Evolutionary conservation across 352 stramenopile genomes (phyloP), one percentile per base, ranked within the genome.

Genomic region (Globisporangium cederbergense): DNA sequence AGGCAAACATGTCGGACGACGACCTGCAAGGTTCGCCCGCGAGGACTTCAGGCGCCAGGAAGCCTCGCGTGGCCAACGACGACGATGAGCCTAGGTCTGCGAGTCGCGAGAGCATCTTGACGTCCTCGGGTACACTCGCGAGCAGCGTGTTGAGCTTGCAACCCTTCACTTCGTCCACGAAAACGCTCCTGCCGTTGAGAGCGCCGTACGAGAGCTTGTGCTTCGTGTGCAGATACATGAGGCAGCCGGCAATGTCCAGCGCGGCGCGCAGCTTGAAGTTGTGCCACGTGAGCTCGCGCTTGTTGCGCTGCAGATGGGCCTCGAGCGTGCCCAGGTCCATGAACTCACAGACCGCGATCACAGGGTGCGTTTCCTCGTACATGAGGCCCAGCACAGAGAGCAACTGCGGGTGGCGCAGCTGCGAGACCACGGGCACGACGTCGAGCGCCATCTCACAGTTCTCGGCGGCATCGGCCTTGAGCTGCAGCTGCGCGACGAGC

Each of bases 71-170:
- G 43, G 18, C 43, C 43, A 49, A 5, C 10, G 43, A 49, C 43
- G 43, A 49, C 4, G 43, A 49, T 18, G 43, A 22, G 43, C 43
- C 18, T 18, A 49, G 16, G 43, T 22, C 43, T 8, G 47, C 74
- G 78, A 36, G 42, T 65, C 11, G 68, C 70, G 10, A 68, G 9
- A 51, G 45, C 34, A 61, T 64, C 43, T 55, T 50, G 4, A 73
- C 38, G 4, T 80, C 72, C 9, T 76, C 75, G 3, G 83, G 71
- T 0, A 90, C 61, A 34, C 78, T 81, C n/a, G 83, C 83, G 43
- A 88, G 78, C 54, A 95, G 64, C 18, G 83, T 88, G 60, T 88
- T 92, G 34, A 91, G 73, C 62, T 93, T 93, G 75, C 83, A 93
- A 34, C 86, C 83, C 54, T 91, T 91, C 2, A 65, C 65, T 9